Evolutionary conservation across 768 basidiomycete species (phyloP), one percentile per base, ranked within the genome.

Genomic region (Calocera cornea): DNA sequence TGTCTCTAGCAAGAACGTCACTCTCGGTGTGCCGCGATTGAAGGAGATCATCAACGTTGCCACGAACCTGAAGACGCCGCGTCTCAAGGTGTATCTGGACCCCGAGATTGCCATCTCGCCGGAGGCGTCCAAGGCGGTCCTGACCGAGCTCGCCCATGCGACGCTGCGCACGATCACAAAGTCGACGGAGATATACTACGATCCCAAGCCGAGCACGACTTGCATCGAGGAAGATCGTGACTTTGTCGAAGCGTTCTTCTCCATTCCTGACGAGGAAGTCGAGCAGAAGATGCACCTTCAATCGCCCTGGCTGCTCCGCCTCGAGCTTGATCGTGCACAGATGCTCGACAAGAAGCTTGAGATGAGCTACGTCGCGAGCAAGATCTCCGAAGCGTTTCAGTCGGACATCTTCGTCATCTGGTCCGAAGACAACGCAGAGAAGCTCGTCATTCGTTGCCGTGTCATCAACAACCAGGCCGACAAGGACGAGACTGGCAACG

Each of bases 1-100:
- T 87, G 97, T 99, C 29, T 95, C 97, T n/a, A 93, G 90, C 74
- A 98, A 98, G 80, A 97, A 97, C 78, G 97, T 99, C 64, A 99
- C 97, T 0, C 91, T 98, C 68, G 97, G 97, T 87, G 97, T 99
- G 1, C 97, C 97, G 1, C 95, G 97, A 77, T 77, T 99, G 70
- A 98, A 98, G 80, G 97, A 98, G 78, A 97, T 98, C 72, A 98
- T 99, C 80, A 99, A 99, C 74, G 95, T 98, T 68, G 97, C 97
- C 0, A 90, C 89, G 22, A 95, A 98, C 75, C 97, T 98, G 83
- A 97, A 97, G 79, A 99, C 97, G 0, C 97, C 97, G 0, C 95
- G 93, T 0, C 83, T 97, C n/a, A 88, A 87, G 29, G 92, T 99
- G 49, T 95, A 92, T 76, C 83, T 97, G 64, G 83, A 87, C 22